A percentile compares a stretch with the other conserved stretches of the same genome.
phyloP scores from a whole-genome alignment of 179 eudicot genomes.

The Camellia oleifera region DNA sequence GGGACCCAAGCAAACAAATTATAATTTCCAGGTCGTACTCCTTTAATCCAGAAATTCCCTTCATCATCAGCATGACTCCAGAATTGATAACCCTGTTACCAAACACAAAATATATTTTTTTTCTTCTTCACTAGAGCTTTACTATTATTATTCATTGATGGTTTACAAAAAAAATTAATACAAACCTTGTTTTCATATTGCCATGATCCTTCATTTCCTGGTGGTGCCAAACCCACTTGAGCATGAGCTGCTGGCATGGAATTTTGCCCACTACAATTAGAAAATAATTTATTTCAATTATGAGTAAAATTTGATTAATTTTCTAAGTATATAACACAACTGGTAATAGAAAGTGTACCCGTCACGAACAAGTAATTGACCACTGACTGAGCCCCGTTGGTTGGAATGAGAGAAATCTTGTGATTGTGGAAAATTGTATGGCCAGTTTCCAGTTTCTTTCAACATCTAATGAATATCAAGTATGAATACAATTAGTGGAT shows the following conservation, averaged over 20 bases:
- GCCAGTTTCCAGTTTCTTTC: conserved; percentile 54
- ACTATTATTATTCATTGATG: too few relatives aligned
- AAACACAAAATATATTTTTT: background rate
- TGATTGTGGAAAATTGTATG: conserved; percentile 54
- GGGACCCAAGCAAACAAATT: conserved; percentile 74
- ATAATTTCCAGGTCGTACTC: conserved; percentile 52
- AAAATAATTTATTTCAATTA: background rate
- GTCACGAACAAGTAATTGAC: conserved; percentile 52
- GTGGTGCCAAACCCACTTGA: conserved; percentile 21
- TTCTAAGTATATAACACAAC: background rate
- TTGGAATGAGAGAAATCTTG: conserved; percentile 41
- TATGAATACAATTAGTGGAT: background rate
- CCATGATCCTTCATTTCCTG: conserved; percentile 28
- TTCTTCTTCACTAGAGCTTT: background rate
- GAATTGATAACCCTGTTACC: conserved; percentile 71
- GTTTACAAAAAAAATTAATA: too few relatives aligned
- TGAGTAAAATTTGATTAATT: background rate
- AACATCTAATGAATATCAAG: conserved; percentile 29
- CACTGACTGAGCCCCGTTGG: conserved; percentile 49
- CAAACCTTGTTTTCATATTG: conserved; percentile 29
- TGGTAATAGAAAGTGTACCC: conserved; percentile 24
- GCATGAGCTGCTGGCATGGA: conserved; percentile 17
- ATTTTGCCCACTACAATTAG: background rate
- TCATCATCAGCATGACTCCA: conserved; percentile 62
- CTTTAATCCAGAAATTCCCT: conserved; percentile 55